Base-by-base conservation (phyloP, 78 protist genomes). In the Dictyostelium capitatum region DNA sequence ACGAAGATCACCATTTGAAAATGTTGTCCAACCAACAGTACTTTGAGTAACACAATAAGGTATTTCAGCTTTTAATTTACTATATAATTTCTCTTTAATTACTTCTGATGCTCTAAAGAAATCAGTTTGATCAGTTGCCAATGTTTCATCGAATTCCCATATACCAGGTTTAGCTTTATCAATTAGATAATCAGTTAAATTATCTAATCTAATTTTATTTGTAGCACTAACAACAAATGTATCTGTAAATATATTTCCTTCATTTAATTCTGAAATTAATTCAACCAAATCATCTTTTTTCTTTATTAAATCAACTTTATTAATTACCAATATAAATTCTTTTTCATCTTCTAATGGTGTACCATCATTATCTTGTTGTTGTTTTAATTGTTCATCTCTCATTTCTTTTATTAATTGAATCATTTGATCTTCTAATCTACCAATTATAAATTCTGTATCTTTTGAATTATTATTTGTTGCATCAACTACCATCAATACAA, bases 51-150 rank as follows among this genome's bases (percentile, higher is more conserved):
- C 83, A 1, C 7, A 3, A 50, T 85, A 85, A 1, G 92, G 92
- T 20, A 85, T 48, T 64, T 85, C 92, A 51, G 23, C 10, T 62
- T 65, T 53, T 53, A 85, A 17, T 43, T 57, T 73, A n/a, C 54
- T 46, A 48, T 69, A 85, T 0, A 85, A 25, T 23, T 75, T 85
- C 19, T 85, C 92, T 85, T 85, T 85, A 20, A 85, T 75, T 32
- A 85, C 64, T 62, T 85, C 92, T 57, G 64, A 47, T 5, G 92
- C 92, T 75, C 92, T 73, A 77, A 85, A 85, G 19, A 85, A 74
- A 57, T 85, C 92, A 0, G 92, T 85, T 85, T 85, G 92, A 85
- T 85, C 92, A 19, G 92, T 85, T 75, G 59, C 65, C 0, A 72
- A 9, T 23, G 73, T 73, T 25, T 48, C 17, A 6, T 77, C 20